A percentile compares a stretch with the other conserved stretches of the same genome.
Evolutionary conservation across 257 asterid species (phyloP).

Genomic region (Paraleonurus japonicus): DNA sequence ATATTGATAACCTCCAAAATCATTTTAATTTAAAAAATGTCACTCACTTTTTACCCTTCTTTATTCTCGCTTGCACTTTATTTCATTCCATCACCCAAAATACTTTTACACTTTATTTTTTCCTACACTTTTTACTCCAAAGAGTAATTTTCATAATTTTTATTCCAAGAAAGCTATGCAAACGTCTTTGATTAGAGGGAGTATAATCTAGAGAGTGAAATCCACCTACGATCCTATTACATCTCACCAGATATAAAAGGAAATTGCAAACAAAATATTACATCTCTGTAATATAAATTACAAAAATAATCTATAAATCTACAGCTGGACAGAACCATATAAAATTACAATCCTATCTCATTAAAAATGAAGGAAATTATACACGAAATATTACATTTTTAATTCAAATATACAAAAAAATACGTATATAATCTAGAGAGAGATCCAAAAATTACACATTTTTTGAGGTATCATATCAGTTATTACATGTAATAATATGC

Average conservation of each 20-base stretch:
- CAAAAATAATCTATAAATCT: not conserved
- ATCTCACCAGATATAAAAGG: not conserved
- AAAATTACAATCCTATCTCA: not conserved
- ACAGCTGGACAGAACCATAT: not conserved
- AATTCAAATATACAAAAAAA: not conserved
- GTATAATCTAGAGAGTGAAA: not conserved
- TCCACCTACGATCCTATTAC: not conserved
- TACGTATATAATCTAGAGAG: not conserved
- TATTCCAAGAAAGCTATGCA: no score
- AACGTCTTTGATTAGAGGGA: no score
- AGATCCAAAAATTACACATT: not conserved
- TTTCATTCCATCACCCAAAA: no score
- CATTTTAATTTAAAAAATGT: no score
- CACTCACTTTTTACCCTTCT: no score
- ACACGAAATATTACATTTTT: not conserved
- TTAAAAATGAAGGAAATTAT: not conserved
- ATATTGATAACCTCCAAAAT: no score
- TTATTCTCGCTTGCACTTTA: no score
- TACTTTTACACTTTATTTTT: no score
- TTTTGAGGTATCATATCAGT: no score
- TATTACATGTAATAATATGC: not conserved
- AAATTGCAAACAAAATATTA: not conserved
- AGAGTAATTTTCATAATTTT: no score
- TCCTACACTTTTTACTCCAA: no score
- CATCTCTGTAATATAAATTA: not conserved